These are phyloP conservation scores for Raffaelea albimanens DNA, from an alignment of 2,329 filamentous ascomycete species.

Conservation along the genomic window DNA sequence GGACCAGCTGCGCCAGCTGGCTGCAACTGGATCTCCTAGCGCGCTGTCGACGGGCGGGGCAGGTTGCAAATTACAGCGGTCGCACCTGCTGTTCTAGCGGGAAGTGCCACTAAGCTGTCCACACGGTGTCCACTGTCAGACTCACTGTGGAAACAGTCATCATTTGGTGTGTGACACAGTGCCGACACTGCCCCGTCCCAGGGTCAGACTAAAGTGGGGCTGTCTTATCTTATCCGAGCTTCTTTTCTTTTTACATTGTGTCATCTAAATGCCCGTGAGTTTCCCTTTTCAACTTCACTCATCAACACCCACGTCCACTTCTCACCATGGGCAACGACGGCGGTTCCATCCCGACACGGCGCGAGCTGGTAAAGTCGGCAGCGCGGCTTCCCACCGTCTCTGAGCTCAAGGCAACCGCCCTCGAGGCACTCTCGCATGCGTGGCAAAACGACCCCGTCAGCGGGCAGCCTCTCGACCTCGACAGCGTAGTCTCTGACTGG, in stretches of 20 bases:
- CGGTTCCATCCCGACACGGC: constrained; percentile 88
- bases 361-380: constrained; percentile 91
- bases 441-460: constrained; percentile 89
- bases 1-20: too few species aligned
- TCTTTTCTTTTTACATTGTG: not conserved
- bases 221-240: too few species aligned
- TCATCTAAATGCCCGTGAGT: too few species aligned
- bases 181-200: too few species aligned
- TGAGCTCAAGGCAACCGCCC: constrained; percentile 79
- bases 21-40: not conserved
- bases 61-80: constrained; percentile 1
- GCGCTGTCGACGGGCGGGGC: constrained; percentile 4
- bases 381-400: constrained; percentile 72
- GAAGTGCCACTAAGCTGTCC: too few species aligned
- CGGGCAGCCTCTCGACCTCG: constrained; percentile 56
- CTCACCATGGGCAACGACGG: constrained; percentile 87
- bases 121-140: too few species aligned
- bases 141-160: too few species aligned
- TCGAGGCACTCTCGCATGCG: constrained; percentile 75
- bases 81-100: not conserved
- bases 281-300: too few species aligned
- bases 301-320: too few species aligned
- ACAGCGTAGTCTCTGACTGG: constrained; percentile 68
- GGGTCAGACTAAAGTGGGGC: too few species aligned
- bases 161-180: too few species aligned